phyloP scores from a whole-genome alignment of 1,139 yeast species.

The Zygosaccharomyces sapae region DNA sequence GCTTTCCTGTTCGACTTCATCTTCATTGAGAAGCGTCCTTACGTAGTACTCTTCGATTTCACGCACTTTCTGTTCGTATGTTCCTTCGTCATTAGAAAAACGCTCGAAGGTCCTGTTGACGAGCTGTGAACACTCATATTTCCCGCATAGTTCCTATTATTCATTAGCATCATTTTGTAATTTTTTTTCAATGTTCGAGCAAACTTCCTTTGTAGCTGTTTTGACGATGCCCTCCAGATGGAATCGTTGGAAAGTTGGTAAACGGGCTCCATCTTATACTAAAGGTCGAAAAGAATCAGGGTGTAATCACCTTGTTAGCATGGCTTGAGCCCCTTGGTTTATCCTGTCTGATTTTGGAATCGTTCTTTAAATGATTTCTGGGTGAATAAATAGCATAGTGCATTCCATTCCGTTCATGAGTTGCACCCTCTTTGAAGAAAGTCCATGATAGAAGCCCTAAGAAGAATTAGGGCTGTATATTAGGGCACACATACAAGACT shows the following conservation, averaged over 20 bases:
- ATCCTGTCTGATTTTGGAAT: background rate
- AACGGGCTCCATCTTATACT: slow-evolving; percentile 3
- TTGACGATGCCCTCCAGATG: background rate
- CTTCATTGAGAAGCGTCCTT: slow-evolving; percentile 31
- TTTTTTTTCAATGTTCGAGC: no score
- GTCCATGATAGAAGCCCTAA: background rate
- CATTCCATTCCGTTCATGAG: background rate
- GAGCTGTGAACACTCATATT: slow-evolving; percentile 6
- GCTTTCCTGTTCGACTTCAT: slow-evolving; percentile 15
- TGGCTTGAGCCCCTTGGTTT: background rate
- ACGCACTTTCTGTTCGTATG: slow-evolving; percentile 26
- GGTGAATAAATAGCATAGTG: background rate
- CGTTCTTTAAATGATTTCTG: background rate
- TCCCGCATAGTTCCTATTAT: background rate
- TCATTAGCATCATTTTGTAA: no score
- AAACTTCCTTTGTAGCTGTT: no score
- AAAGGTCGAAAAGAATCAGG: slow-evolving; percentile 1
- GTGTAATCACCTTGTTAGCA: slow-evolving; percentile 4
- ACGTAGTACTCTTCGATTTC: slow-evolving; percentile 37
- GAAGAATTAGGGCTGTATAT: background rate
- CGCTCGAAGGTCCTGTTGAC: slow-evolving; percentile 27
- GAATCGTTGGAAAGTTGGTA: background rate
- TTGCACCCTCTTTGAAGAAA: background rate
- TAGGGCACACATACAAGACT: background rate
- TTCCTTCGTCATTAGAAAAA: slow-evolving; percentile 24